Conservation (phyloP, 495 filamentous ascomycete genomes). For the Podospora appendiculata region DNA sequence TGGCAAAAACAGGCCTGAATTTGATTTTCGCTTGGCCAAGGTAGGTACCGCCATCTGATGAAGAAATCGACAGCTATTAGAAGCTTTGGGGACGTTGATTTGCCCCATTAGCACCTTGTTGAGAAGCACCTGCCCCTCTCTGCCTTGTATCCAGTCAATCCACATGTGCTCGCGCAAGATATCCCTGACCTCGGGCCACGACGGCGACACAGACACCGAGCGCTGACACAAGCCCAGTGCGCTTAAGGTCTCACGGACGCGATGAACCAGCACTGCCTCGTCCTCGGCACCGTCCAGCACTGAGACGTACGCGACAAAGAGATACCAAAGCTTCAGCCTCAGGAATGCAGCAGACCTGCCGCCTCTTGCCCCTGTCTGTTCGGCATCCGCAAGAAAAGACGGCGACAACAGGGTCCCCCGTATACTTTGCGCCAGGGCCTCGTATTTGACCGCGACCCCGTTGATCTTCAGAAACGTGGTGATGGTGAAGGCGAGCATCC, state of each 20-base stretch:
- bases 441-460: slow-evolving; percentile 1
- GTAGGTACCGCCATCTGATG: too few relatives aligned
- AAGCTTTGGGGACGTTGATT: too few relatives aligned
- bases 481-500: slow-evolving; percentile 14
- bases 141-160: slow-evolving; percentile 8
- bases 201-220: neutral
- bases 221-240: neutral
- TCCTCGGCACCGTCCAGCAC: neutral
- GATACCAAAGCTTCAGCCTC: slow-evolving; percentile 8
- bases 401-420: neutral
- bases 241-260: neutral
- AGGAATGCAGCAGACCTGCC: neutral
- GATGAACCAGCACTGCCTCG: neutral
- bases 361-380: neutral
- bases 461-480: slow-evolving; percentile 8
- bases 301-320: slow-evolving; percentile 8
- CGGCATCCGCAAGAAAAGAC: neutral
- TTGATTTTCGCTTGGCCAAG: too few relatives aligned
- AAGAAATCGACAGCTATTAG: too few relatives aligned
- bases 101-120: neutral
- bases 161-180: slow-evolving; percentile 9
- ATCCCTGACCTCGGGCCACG: slow-evolving; percentile 2
- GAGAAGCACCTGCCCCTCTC: neutral
- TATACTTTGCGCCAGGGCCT: slow-evolving; percentile 2
- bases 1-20: too few relatives aligned